Evolutionary conservation across 768 basidiomycete species (phyloP).

Genomic region (Lyophyllum atratum): DNA sequence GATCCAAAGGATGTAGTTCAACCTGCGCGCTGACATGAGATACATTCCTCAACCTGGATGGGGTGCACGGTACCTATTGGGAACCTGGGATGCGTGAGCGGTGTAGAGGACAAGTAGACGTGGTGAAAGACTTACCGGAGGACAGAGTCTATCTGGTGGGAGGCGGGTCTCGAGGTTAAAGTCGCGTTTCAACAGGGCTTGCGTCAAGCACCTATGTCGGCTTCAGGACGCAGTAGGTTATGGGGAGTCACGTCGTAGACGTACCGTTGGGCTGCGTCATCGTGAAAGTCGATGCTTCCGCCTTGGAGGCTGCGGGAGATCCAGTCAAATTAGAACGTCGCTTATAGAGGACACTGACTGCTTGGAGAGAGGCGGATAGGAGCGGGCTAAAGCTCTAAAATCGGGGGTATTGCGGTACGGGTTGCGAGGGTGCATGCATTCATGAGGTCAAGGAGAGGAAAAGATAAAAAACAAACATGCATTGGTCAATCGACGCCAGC

Average conservation of each 20-base stretch:
- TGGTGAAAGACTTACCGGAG: slow-evolving; percentile 61
- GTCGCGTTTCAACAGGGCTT: slow-evolving; percentile 75
- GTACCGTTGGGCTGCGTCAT: slow-evolving; percentile 71
- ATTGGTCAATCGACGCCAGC: slow-evolving; percentile 42
- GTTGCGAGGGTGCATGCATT: slow-evolving; percentile 43
- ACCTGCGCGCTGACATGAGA: slow-evolving; percentile 37
- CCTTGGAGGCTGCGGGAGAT: slow-evolving; percentile 14
- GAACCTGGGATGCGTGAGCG: slow-evolving; percentile 46
- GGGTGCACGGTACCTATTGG: slow-evolving; percentile 55
- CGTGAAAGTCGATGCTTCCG: slow-evolving; percentile 72
- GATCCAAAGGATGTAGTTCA: slow-evolving; percentile 89
- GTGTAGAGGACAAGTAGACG: neutral
- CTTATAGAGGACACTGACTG: slow-evolving; percentile 7
- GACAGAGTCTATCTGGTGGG: slow-evolving; percentile 78
- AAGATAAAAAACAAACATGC: neutral
- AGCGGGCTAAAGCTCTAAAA: slow-evolving; percentile 58
- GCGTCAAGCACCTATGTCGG: slow-evolving; percentile 66
- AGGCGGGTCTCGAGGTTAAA: slow-evolving; percentile 65
- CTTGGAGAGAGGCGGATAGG: slow-evolving; percentile 45
- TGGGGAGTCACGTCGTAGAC: neutral
- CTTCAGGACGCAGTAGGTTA: neutral
- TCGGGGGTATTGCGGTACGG: slow-evolving; percentile 45
- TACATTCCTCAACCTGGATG: neutral
- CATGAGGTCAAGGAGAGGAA: neutral
- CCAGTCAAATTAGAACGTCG: neutral